phyloP scores from a whole-genome alignment of 495 filamentous ascomycete species.

The Amphirosellinia nigrospora region DNA sequence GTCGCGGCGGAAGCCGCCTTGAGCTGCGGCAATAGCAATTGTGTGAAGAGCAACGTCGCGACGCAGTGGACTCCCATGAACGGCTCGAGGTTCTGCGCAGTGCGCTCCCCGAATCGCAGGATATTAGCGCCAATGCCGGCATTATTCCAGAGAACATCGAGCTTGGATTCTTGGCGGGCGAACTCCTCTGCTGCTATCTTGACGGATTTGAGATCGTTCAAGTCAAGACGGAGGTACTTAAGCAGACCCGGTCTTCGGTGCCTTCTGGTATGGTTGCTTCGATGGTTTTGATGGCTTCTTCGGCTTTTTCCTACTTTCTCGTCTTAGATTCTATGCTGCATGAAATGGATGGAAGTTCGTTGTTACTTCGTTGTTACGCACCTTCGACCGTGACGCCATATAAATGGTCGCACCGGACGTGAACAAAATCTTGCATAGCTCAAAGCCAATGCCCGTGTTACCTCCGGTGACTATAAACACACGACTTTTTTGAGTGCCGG shows the following conservation, averaged over 20 bases:
- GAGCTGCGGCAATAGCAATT: conserved; percentile 52
- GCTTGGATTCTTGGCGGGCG: conserved; percentile 27
- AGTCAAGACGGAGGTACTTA: conserved; percentile 37
- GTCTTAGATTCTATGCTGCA: conserved; percentile 9
- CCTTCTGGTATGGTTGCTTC: conserved; percentile 35
- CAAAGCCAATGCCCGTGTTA: conserved; percentile 50
- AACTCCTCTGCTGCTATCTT: conserved; percentile 28
- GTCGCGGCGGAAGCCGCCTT: conserved; percentile 40
- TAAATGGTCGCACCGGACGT: conserved; percentile 43
- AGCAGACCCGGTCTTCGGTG: conserved; percentile 26
- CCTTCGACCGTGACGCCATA: conserved; percentile 42
- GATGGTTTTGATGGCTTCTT: conserved; percentile 33
- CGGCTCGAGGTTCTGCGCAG: conserved; percentile 42
- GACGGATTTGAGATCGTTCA: conserved; percentile 32
- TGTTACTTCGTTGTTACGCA: conserved; percentile 17
- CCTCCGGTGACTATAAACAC: conserved; percentile 48
- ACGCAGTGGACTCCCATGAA: conserved; percentile 46
- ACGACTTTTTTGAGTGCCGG: conserved; percentile 40
- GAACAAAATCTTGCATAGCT: conserved; percentile 47
- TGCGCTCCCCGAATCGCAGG: conserved; percentile 28
- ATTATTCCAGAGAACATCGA: conserved; percentile 38
- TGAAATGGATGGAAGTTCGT: conserved; percentile 2
- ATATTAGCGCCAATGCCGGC: conserved; percentile 46
- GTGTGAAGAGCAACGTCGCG: conserved; percentile 44
- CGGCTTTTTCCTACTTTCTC: conserved; percentile 34